Evolutionary conservation across 768 basidiomycete genomes (phyloP), one percentile per base, ranked within the genome.

Genomic region (Tubosaeta brunneosetosa): DNA sequence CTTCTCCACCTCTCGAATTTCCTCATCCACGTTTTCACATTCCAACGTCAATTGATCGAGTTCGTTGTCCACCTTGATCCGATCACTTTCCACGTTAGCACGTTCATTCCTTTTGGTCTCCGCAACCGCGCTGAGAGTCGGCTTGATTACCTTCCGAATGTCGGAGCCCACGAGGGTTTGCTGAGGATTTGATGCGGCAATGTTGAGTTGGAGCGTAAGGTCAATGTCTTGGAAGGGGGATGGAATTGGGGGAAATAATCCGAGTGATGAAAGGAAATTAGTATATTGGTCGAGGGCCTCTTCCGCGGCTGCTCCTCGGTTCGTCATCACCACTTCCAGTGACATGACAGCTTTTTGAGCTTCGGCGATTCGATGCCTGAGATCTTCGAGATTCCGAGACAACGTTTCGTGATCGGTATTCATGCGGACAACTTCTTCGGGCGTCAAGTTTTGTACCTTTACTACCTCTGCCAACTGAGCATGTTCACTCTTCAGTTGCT

Each of bases 341-440:
- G 82, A 81, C 76, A 90, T 84, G 32, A 88, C 79, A 13, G 73
- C 68, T 63, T 85, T 82, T 53, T 86, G 84, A 2, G 86, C 82
- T 59, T 94, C 87, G 0, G 82, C 69, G 8, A 91, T 81, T 63
- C 87, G 92, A 55, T 81, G 74, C 57, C 82, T 86, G 50, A 94
- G 80, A 55, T 90, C 88, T 56, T 87, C 84, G 49, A 93, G 71
- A 59, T 80, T 87, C 47, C 83, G 80, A 4, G 81, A 74, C 33
- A 95, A 76, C 26, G 77, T 82, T 60, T 94, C 90, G 52, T 92
- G 87, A 58, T 97, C 94, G 5, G 83, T 83, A 61, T 87, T 94
- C 91, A 99, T 94, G 34, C 84, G 84, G 49, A 81, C 71, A 38
- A 97, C 92, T 69, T 99, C 94, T 67, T 94, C 91, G 0, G 89